Conservation (phyloP, 345 rosid genomes). For the Salix caprea region DNA sequence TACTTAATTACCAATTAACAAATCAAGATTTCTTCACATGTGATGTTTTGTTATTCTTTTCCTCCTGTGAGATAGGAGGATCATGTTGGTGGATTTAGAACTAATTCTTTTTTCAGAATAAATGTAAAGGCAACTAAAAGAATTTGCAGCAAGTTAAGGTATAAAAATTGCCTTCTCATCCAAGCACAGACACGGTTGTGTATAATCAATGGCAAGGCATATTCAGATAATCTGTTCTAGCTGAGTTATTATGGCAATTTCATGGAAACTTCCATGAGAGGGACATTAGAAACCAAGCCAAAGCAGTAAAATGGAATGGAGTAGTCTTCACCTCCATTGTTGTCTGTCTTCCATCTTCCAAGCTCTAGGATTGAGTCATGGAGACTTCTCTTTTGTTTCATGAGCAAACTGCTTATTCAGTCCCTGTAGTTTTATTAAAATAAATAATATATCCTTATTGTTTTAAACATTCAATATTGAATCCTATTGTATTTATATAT, state of each 20-base stretch:
- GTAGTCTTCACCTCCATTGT: no score
- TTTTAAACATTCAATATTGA: no score
- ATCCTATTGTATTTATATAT: no score
- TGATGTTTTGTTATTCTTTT: conserved; percentile 8
- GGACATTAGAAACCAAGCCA: neutral
- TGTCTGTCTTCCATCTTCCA: no score
- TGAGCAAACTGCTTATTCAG: no score
- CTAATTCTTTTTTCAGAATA: neutral
- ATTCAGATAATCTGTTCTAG: neutral
- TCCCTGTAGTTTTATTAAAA: no score
- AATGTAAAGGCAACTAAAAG: neutral
- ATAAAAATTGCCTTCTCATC: neutral
- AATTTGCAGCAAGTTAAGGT: neutral
- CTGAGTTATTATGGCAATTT: neutral
- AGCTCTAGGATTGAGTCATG: no score
- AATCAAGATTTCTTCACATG: neutral
- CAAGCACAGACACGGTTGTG: neutral
- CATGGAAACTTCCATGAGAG: conserved; percentile 2
- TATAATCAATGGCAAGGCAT: neutral
- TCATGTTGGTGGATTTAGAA: neutral
- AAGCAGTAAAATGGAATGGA: neutral
- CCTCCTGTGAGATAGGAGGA: neutral
- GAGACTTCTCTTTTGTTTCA: no score
- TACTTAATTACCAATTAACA: neutral
- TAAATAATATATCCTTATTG: no score